Evolutionary conservation across 768 basidiomycete species (phyloP).

Genomic region (Xanthoconium stramineum): DNA sequence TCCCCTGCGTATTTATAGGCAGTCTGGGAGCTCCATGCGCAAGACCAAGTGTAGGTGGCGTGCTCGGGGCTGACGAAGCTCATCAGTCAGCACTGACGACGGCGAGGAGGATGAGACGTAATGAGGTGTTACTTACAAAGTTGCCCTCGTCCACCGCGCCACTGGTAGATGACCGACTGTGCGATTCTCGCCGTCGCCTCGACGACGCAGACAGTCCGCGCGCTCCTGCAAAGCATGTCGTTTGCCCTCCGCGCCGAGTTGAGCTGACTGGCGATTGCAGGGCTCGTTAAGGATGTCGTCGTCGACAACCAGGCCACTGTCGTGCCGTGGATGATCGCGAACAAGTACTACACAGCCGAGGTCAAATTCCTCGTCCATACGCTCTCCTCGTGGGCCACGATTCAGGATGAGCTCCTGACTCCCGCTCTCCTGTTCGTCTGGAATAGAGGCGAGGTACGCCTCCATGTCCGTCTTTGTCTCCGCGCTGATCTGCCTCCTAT

Average conservation of each 20-base stretch:
- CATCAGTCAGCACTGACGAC: conserved; percentile 3
- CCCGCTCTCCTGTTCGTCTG: conserved; percentile 79
- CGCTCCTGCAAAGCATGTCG: conserved; percentile 26
- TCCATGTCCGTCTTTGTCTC: neutral
- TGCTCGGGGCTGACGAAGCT: neutral
- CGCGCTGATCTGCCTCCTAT: conserved; percentile 6
- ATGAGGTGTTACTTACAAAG: neutral
- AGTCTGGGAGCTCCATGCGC: neutral
- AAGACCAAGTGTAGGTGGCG: neutral
- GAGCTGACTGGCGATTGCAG: conserved; percentile 21
- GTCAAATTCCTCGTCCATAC: conserved; percentile 63
- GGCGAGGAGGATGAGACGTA: neutral
- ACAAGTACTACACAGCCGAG: conserved; percentile 78
- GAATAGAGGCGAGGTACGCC: conserved; percentile 59
- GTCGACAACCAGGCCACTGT: conserved; percentile 15
- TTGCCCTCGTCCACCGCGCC: neutral
- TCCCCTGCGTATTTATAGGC: conserved; percentile 8
- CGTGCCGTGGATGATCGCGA: conserved; percentile 72
- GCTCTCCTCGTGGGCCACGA: conserved; percentile 41
- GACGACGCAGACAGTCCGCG: conserved; percentile 13
- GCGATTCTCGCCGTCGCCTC: conserved; percentile 28
- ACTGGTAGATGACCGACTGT: conserved; percentile 17
- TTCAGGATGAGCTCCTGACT: conserved; percentile 36
- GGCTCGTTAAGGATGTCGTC: conserved; percentile 18
- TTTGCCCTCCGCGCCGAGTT: neutral